Conservation (phyloP, 192 early-diverging fungal species). For the Chytriomyces sp. region DNA sequence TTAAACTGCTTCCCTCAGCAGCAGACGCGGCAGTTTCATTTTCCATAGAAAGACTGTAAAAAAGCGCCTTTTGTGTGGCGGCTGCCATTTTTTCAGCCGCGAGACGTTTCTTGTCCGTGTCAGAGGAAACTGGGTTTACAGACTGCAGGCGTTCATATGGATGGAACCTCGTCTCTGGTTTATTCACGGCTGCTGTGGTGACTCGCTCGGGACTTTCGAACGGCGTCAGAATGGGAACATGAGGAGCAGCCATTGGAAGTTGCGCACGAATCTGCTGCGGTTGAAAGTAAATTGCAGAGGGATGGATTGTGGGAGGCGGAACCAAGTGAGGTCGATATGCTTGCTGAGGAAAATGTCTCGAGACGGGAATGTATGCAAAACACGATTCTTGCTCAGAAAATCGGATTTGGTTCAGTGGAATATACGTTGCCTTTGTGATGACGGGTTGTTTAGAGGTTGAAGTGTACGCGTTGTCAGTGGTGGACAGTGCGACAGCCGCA, state of each 20-base stretch:
- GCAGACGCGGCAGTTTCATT: not conserved
- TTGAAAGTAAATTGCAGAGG: conserved; percentile 26
- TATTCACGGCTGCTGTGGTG: no score
- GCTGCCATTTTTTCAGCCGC: not conserved
- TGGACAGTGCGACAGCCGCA: conserved; percentile 6
- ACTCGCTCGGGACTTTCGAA: not conserved
- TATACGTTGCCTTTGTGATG: not conserved
- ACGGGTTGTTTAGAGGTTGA: not conserved
- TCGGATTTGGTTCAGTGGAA: conserved; percentile 9
- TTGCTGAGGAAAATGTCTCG: not conserved
- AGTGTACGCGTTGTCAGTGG: not conserved
- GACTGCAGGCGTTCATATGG: not conserved
- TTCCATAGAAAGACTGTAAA: conserved; percentile 14
- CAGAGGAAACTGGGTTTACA: not conserved
- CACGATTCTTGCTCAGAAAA: not conserved
- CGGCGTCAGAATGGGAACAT: not conserved
- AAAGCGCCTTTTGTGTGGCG: conserved; percentile 2
- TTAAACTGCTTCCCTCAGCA: not conserved
- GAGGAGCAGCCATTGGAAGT: not conserved
- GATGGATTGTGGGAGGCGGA: conserved; percentile 2
- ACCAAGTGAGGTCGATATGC: not conserved
- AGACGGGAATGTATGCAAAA: not conserved
- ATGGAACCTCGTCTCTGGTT: not conserved
- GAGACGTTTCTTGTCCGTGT: not conserved
- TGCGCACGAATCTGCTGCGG: not conserved